These are phyloP conservation scores for Fusarium paranaense DNA, from an alignment of 2,329 filamentous ascomycete species.

Conservation along the genomic window DNA sequence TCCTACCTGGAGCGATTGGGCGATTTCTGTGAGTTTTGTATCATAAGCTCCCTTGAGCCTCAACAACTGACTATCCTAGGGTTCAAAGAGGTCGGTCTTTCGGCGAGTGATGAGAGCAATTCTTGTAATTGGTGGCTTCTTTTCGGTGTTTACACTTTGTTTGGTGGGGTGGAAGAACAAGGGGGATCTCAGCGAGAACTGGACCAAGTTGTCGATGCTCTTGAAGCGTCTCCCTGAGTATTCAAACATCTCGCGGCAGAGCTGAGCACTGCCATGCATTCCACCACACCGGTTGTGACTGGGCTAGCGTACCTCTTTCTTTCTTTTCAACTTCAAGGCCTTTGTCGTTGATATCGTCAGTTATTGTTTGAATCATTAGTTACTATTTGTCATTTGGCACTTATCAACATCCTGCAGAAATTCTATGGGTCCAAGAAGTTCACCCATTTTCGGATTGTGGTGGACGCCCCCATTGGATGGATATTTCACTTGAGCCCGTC, in stretches of 20 bases:
- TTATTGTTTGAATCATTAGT: neutral
- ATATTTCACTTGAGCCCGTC: too few species aligned
- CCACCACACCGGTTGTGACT: neutral
- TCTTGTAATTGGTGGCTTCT: neutral
- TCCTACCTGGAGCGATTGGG: constrained; percentile 15
- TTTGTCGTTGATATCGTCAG: neutral
- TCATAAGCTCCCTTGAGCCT: neutral
- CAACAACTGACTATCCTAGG: neutral
- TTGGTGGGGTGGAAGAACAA: neutral
- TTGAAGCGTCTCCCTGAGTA: neutral
- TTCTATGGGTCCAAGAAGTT: too few species aligned
- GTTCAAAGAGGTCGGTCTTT: neutral
- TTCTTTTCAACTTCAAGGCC: neutral
- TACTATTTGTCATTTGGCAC: neutral
- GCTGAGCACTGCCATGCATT: neutral
- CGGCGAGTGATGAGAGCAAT: neutral
- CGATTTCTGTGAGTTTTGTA: neutral
- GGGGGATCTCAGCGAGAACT: neutral
- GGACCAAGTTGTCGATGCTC: neutral
- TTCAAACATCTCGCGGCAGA: neutral
- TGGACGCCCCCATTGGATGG: too few species aligned
- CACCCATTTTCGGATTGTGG: too few species aligned
- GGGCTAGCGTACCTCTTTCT: neutral
- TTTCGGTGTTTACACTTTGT: neutral
- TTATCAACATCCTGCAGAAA: too few species aligned